Base-by-base conservation (phyloP, 495 filamentous ascomycete genomes). In the Saxispiralis lemnorum region DNA sequence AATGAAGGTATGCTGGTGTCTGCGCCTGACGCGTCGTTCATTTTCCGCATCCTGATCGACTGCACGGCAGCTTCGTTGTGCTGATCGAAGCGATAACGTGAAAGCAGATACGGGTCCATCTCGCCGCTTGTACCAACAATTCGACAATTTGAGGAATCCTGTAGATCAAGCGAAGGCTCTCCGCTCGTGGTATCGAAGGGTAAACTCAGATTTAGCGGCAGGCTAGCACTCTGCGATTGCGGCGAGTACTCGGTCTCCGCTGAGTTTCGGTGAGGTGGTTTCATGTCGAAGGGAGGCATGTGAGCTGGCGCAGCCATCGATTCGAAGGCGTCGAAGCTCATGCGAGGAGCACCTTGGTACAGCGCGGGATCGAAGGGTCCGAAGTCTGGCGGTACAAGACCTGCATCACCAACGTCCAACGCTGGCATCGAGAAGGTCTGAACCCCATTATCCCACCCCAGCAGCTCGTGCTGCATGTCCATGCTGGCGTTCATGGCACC, bases 31-130 rank as follows among this genome's bases (percentile, higher is more conserved):
- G 32, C 43, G 14, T 43, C 48, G 21, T 46, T 46, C 43, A 51
- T 39, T 35, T 51, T 51, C 15, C 48, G 48, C 15, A 51, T 37
- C 12, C 48, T 37, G 17, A 46, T 46, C 2, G 48, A 51, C 31
- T 51, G 48, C 24, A 51, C 46, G 7, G 43, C 24, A 9, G 48
- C 48, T 39, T 51, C 48, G 30, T 51, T 51, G 39, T 51, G 40
- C 34, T 46, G 43, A 31, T 51, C 48, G 36, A 42, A 51, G 5
- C 48, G 48, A 35, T 42, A 46, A 7, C 48, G 43, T 10, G 48
- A 41, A 2, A 51, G 38, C 1, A 51, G 43, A 28, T 51, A 46
- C 9, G 48, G 48, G 19, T 51, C 48, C 6, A 28, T 6, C 24
- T 46, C 48, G 30, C 48, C 48, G 31, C 48, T 46, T n/a, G 46